These are phyloP conservation scores for Colletotrichum tropicale DNA, from an alignment of 2,329 filamentous ascomycete species.

Conservation along the genomic window DNA sequence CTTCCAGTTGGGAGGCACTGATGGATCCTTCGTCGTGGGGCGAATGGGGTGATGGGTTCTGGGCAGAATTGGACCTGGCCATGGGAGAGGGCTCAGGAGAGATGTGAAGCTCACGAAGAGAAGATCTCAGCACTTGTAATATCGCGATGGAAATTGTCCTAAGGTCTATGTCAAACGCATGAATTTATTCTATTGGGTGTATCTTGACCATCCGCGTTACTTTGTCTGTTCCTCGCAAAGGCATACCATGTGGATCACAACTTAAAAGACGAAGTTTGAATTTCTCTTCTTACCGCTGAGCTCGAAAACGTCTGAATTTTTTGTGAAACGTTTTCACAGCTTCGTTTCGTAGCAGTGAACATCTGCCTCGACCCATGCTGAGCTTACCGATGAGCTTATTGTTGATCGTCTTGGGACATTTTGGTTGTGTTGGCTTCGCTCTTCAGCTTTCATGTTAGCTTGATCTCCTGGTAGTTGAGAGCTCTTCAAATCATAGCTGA, in stretches of 20 bases:
- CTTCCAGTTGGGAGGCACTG: background rate
- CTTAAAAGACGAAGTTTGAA: background rate
- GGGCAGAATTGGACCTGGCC: background rate
- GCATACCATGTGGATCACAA: background rate
- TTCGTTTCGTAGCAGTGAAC: background rate
- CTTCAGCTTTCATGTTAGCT: background rate
- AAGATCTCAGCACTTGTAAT: background rate
- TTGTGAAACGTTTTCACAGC: background rate
- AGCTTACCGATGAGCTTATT: background rate
- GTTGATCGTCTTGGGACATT: background rate
- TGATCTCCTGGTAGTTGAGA: background rate
- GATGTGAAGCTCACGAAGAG: background rate
- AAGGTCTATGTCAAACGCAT: background rate
- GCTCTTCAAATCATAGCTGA: no score
- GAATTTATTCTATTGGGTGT: no score
- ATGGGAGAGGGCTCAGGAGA: background rate
- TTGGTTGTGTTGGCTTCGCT: background rate
- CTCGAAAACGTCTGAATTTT: accelerated
- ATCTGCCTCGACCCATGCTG: background rate
- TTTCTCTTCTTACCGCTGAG: background rate
- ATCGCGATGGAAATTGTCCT: background rate
- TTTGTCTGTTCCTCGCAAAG: background rate
- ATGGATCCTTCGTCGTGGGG: background rate
- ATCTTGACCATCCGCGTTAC: background rate
- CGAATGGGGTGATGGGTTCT: background rate